Base-by-base conservation (phyloP, 1,284 basidiomycete genomes). In the Papiliotrema fonsecae region DNA sequence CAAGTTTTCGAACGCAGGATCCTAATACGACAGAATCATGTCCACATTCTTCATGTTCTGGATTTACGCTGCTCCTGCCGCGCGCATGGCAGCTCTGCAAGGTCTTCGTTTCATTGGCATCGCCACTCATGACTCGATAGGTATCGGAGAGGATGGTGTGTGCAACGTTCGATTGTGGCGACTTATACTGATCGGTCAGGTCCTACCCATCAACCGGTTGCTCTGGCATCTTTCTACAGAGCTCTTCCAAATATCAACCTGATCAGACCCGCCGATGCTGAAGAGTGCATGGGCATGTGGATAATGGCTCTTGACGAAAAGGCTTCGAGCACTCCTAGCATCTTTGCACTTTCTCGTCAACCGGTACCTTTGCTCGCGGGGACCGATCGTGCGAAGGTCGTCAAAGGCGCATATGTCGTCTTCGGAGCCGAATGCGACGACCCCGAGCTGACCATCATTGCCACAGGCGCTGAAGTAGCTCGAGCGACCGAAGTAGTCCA, bases 21-120 rank as follows among this genome's bases (percentile, higher is more conserved):
- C n/a, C n/a, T n/a, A n/a, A n/a, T n/a, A 91, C 86, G 82, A 65
- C 79, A 82, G 62, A 83, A 88, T 76, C 88, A 86, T 62, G 86
- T 91, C 67, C 14, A 69, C 66, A 16, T 71, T 67, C 56, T 69
- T 71, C 57, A 71, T 71, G 63, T 71, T 71, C 55, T 68, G 62
- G 61, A 51, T 69, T 2, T 71, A 71, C 50, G 67, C 67, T 3
- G 69, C 67, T 11, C 65, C 69, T 0, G 65, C 69, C 11, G 60
- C 56, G 1, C 69, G 69, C 18, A 69, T 72, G 69, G 45, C 64
- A 5, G 65, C 66, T 11, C 51, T 72, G 4, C 61, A 64, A 48
- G 57, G 60, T 4, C 61, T 72, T 6, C 61, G 69, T 19, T 60
- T 67, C 49, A 68, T 72, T 52, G 64, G 58, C 26, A 62, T 72